Conservation (phyloP, 768 basidiomycete genomes). For the Lactarius psammicola region DNA sequence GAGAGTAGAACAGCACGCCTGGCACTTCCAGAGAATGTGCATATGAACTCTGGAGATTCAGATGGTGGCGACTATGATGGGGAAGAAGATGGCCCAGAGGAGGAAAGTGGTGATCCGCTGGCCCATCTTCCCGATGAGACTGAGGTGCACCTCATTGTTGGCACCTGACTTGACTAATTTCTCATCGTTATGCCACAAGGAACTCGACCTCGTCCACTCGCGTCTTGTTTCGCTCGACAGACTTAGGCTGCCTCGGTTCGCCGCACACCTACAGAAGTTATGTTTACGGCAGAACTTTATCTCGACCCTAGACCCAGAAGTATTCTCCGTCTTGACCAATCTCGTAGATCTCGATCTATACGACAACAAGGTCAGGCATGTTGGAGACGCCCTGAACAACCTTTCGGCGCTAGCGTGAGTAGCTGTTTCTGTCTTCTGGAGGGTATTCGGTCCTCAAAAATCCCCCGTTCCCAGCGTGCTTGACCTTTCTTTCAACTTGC, state of each 20-base stretch:
- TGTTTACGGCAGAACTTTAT: slow-evolving; percentile 89
- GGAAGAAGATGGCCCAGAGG: slow-evolving; percentile 36
- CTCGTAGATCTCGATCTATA: slow-evolving; percentile 93
- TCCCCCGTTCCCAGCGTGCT: slow-evolving; percentile 52
- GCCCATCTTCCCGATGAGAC: slow-evolving; percentile 81
- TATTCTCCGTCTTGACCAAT: slow-evolving; percentile 61
- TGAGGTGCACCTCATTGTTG: slow-evolving; percentile 50
- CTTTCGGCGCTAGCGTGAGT: slow-evolving; percentile 57
- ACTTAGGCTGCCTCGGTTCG: slow-evolving; percentile 75
- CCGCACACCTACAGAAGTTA: slow-evolving; percentile 60
- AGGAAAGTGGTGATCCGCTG: slow-evolving; percentile 54
- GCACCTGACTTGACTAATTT: neutral
- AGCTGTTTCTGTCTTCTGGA: neutral
- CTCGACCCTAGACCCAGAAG: slow-evolving; percentile 64
- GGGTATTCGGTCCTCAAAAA: neutral
- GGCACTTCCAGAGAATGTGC: slow-evolving; percentile 18
- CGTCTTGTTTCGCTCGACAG: slow-evolving; percentile 66
- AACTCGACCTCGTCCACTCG: slow-evolving; percentile 81
- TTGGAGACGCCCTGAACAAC: slow-evolving; percentile 64
- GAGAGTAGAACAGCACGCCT: slow-evolving; percentile 26
- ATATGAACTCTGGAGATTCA: slow-evolving; percentile 35
- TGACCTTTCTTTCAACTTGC: slow-evolving; percentile 94
- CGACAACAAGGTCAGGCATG: slow-evolving; percentile 86
- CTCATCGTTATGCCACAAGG: slow-evolving; percentile 46
- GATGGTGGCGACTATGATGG: slow-evolving; percentile 58